Conservation (phyloP, 352 stramenopile species). For the Phytophthora chlamydospora region DNA sequence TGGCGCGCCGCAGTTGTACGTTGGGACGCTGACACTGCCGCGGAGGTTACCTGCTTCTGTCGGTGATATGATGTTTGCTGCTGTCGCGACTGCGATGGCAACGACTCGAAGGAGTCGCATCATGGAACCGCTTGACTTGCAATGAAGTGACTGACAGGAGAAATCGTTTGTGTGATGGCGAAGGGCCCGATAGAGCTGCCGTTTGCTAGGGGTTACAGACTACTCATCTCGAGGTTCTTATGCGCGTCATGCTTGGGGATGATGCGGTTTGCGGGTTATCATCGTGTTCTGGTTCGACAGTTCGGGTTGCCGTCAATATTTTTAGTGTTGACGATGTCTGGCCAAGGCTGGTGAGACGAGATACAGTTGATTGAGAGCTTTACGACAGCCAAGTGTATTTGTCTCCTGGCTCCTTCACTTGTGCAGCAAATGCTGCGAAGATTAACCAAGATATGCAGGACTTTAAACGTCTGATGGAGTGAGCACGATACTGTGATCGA, state of each 20-base stretch:
- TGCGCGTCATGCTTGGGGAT: slow-evolving; percentile 4
- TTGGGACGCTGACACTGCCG: slow-evolving; percentile 19
- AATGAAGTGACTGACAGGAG: not conserved
- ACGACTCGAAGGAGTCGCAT: slow-evolving; percentile 17
- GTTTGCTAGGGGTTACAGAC: not conserved
- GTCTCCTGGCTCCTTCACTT: not conserved
- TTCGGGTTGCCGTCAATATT: slow-evolving; percentile 8
- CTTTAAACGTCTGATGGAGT: slow-evolving; percentile 29
- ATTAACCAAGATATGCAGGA: not conserved
- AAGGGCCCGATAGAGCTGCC: not conserved
- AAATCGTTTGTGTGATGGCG: slow-evolving; percentile 13
- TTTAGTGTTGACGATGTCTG: slow-evolving; percentile 1
- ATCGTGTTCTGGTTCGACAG: slow-evolving; percentile 19
- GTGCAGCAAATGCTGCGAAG: not conserved
- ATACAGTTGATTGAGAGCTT: not conserved
- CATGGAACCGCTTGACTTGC: not conserved
- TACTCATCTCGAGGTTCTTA: slow-evolving; percentile 32
- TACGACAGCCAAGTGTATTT: not conserved
- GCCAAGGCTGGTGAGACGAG: not conserved
- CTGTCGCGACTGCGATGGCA: not conserved
- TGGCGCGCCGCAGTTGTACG: slow-evolving; percentile 31
- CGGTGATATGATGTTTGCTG: not conserved
- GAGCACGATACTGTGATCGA: slow-evolving; percentile 31
- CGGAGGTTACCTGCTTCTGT: slow-evolving; percentile 33
- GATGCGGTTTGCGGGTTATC: not conserved